These are phyloP conservation scores for Candida awuae DNA, from an alignment of 805 yeast genomes.

Conservation along the genomic window DNA sequence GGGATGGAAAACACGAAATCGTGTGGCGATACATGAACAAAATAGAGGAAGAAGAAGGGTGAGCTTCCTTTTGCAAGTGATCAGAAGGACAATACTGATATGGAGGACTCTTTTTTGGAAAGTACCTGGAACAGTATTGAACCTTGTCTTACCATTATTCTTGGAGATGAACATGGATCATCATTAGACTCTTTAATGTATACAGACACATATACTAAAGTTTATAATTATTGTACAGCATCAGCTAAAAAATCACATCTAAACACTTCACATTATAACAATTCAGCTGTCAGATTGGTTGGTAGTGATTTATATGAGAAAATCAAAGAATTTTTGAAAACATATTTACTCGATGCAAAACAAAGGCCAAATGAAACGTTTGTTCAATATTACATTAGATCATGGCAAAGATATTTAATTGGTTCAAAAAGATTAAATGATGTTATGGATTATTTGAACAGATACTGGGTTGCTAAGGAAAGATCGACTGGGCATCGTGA, in stretches of 20 bases:
- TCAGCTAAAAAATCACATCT: conserved; percentile 43
- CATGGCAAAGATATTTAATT: conserved; percentile 83
- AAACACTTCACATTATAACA: conserved; percentile 5
- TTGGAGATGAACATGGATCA: conserved; percentile 57
- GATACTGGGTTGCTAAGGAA: conserved; percentile 97
- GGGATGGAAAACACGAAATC: background rate
- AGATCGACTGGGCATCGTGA: conserved; percentile 87
- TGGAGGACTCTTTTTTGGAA: conserved; percentile 21
- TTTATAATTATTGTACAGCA: conserved; percentile 86
- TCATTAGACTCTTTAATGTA: conserved; percentile 66
- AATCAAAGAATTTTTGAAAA: conserved; percentile 56
- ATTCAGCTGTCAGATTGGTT: conserved; percentile 37
- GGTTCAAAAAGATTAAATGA: conserved; percentile 91
- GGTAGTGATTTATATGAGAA: conserved; percentile 85
- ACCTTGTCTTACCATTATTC: conserved; percentile 62
- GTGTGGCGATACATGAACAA: too few species aligned
- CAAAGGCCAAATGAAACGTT: conserved; percentile 57
- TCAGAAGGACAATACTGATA: too few species aligned
- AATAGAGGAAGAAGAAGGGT: too few species aligned
- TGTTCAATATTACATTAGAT: conserved; percentile 72
- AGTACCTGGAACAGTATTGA: conserved; percentile 69
- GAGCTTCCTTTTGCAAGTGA: too few species aligned
- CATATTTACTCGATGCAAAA: conserved; percentile 45
- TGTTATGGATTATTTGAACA: conserved; percentile 89
- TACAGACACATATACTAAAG: conserved; percentile 85